Conservation (phyloP, 176 grass and related monocot species). For the Eleusine coracana region DNA sequence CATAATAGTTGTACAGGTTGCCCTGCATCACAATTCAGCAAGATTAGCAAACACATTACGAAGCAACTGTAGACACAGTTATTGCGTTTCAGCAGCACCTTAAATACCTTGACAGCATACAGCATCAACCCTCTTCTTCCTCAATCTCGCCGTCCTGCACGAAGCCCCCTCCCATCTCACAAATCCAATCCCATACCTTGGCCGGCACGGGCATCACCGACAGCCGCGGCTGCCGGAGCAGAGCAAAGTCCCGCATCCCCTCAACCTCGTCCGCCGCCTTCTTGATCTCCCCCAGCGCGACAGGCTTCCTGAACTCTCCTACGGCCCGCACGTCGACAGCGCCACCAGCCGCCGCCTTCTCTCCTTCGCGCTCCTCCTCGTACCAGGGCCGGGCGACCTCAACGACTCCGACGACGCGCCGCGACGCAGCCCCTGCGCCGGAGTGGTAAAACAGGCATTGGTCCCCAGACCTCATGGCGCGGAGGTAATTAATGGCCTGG, state of each 20-base stretch:
- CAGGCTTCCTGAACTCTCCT: slow-evolving; percentile 50
- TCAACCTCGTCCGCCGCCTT: slow-evolving; percentile 57
- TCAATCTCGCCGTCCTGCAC: slow-evolving; percentile 34
- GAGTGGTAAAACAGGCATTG: slow-evolving; percentile 91
- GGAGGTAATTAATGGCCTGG: slow-evolving; percentile 75
- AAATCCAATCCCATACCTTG: slow-evolving; percentile 70
- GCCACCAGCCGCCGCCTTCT: slow-evolving; percentile 27
- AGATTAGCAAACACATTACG: neutral
- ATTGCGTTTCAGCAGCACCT: neutral
- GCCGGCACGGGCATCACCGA: slow-evolving; percentile 79
- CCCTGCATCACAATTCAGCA: neutral
- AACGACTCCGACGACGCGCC: slow-evolving; percentile 75
- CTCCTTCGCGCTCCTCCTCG: slow-evolving; percentile 3
- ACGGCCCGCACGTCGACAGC: slow-evolving; percentile 78
- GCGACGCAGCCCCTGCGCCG: slow-evolving; percentile 51
- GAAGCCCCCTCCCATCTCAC: slow-evolving; percentile 71
- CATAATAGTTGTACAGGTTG: neutral
- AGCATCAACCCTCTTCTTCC: slow-evolving; percentile 38
- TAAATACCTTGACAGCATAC: neutral
- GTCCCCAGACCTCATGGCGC: slow-evolving; percentile 68
- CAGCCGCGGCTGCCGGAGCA: slow-evolving; percentile 73
- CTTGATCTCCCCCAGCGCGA: slow-evolving; percentile 72
- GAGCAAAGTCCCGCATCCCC: slow-evolving; percentile 69
- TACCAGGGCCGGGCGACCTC: slow-evolving; percentile 73
- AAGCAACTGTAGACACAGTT: neutral